These are phyloP conservation scores for Leishmania martiniquensis DNA, from an alignment of 208 protist species.

Conservation along the genomic window DNA sequence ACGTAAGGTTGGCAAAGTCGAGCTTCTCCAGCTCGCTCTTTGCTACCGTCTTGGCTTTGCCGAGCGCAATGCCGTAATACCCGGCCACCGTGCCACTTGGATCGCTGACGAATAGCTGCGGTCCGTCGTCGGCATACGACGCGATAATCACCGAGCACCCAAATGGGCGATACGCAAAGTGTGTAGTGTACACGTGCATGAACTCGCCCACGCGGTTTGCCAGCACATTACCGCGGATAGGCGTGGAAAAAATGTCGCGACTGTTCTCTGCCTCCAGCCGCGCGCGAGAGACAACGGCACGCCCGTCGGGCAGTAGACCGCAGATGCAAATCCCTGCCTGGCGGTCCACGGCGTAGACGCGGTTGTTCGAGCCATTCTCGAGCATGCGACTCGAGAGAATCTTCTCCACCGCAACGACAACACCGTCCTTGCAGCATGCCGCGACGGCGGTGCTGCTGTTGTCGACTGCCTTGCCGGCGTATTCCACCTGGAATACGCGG, in stretches of 20 bases:
- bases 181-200: slow-evolving; percentile 96
- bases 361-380: slow-evolving; percentile 93
- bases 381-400: slow-evolving; percentile 97
- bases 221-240: slow-evolving; percentile 94
- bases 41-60: slow-evolving; percentile 98
- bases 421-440: slow-evolving; percentile 97
- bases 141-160: slow-evolving; percentile 96
- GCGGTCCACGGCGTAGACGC: slow-evolving; percentile 95
- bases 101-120: slow-evolving; percentile 97
- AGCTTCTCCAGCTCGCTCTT: slow-evolving; percentile 99
- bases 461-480: slow-evolving; percentile 99
- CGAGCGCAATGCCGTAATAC: slow-evolving; percentile 97
- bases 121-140: slow-evolving; percentile 93
- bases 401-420: slow-evolving; percentile 99
- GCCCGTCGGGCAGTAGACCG: slow-evolving; percentile 96
- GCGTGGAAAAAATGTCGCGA: slow-evolving; percentile 88
- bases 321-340: slow-evolving; percentile 94
- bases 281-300: slow-evolving; percentile 94
- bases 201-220: slow-evolving; percentile 90
- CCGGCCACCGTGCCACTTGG: slow-evolving; percentile 96
- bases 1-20: slow-evolving; percentile 93
- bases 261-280: slow-evolving; percentile 95
- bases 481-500: slow-evolving; percentile 99
- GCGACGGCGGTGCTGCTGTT: slow-evolving; percentile 98
- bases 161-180: slow-evolving; percentile 96